A percentile compares a stretch with the other conserved stretches of the same genome.
phyloP scores from a whole-genome alignment of 331 rosid genomes.

The Pyracantha coccinea region DNA sequence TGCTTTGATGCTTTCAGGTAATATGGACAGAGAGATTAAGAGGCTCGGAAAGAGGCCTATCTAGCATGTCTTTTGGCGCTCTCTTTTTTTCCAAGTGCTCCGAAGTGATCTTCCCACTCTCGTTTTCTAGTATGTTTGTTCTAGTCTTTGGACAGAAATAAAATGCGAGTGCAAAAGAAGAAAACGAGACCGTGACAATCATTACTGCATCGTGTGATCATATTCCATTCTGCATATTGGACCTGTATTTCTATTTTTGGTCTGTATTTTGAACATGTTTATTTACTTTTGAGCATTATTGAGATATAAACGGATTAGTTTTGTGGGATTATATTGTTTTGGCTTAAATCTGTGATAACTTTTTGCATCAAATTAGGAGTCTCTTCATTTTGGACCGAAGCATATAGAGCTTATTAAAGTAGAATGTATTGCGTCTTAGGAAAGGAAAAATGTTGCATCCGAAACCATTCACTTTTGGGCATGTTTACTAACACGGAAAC shows the following conservation, averaged over 20 bases:
- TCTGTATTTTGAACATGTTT: neutral
- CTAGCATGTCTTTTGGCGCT: conserved; percentile 38
- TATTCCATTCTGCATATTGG: neutral
- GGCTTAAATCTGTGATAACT: neutral
- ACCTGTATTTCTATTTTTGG: neutral
- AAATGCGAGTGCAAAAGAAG: no score
- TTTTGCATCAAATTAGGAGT: neutral
- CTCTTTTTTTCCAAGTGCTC: neutral
- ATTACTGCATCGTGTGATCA: neutral
- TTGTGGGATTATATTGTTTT: neutral
- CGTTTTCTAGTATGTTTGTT: no score
- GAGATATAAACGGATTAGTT: neutral
- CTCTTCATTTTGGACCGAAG: no score
- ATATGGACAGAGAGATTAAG: conserved; percentile 97
- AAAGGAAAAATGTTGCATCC: no score
- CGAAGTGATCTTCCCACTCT: neutral
- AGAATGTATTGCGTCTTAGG: no score
- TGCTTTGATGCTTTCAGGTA: conserved; percentile 83
- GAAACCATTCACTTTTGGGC: no score
- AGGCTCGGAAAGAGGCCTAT: conserved; percentile 63
- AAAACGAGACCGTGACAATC: neutral
- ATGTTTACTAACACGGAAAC: no score
- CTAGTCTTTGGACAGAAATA: no score
- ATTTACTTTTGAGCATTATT: neutral
- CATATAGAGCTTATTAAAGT: no score